A percentile compares a stretch with the other conserved stretches of the same genome.
These are phyloP conservation scores for Camellia oleifera DNA, from an alignment of 179 eudicot genomes.

Conservation along the genomic window DNA sequence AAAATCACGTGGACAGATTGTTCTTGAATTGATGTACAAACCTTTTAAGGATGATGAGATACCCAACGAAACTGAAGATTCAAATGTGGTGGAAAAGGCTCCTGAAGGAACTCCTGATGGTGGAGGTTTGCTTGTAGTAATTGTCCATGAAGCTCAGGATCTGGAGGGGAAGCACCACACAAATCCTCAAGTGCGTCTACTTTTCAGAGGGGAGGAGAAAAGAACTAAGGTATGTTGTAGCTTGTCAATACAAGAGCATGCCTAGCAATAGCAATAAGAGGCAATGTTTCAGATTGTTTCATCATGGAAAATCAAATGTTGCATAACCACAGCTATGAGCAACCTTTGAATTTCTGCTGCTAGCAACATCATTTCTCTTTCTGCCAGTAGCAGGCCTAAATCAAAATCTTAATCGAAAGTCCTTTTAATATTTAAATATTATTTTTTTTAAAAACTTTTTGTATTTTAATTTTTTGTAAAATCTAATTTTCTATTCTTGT, in stretches of 20 bases:
- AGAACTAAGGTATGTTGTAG: slow-evolving; percentile 67
- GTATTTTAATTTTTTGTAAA: no score
- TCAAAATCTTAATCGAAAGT: no score
- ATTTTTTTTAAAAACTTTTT: no score
- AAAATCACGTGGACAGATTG: slow-evolving; percentile 68
- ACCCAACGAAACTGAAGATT: slow-evolving; percentile 44
- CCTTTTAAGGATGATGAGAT: slow-evolving; percentile 53
- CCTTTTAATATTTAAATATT: no score
- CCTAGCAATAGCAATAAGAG: not conserved
- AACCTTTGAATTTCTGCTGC: not conserved
- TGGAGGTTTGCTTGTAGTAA: slow-evolving; percentile 79
- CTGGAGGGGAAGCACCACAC: slow-evolving; percentile 88
- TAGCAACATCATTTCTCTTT: not conserved
- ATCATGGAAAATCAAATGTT: not conserved
- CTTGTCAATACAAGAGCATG: not conserved
- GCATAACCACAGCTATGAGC: not conserved
- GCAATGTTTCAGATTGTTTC: no score
- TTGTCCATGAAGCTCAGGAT: slow-evolving; percentile 72
- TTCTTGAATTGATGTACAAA: slow-evolving; percentile 54
- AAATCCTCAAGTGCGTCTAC: slow-evolving; percentile 70
- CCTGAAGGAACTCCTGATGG: slow-evolving; percentile 83
- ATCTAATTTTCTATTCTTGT: no score
- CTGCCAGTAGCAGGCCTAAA: not conserved
- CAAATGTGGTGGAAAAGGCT: slow-evolving; percentile 43
- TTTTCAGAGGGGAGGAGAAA: slow-evolving; percentile 76